phyloP scores from a whole-genome alignment of 2,329 filamentous ascomycete species.

The Didymella exigua region DNA sequence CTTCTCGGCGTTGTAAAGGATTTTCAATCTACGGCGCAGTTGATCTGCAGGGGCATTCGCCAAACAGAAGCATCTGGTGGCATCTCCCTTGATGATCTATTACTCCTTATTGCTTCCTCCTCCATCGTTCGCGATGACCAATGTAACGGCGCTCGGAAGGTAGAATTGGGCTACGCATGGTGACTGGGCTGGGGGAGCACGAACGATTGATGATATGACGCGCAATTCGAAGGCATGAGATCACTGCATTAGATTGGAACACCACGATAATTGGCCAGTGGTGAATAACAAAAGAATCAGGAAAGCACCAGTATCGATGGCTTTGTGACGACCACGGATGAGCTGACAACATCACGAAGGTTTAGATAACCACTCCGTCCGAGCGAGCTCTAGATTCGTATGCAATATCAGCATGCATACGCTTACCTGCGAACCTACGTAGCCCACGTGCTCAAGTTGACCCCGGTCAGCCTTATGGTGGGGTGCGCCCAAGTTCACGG shows the following conservation, averaged over 20 bases:
- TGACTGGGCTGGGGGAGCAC: slow-evolving; percentile 29
- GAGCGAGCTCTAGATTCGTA: background rate
- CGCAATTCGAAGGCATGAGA: slow-evolving; percentile 32
- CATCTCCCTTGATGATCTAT: slow-evolving; percentile 38
- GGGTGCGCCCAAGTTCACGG: slow-evolving; percentile 19
- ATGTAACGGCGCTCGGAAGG: slow-evolving; percentile 37
- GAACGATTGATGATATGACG: slow-evolving; percentile 35
- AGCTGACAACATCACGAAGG: background rate
- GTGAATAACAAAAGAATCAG: slow-evolving; percentile 39
- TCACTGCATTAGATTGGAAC: slow-evolving; percentile 39
- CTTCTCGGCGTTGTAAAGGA: slow-evolving; percentile 59
- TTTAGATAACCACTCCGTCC: background rate
- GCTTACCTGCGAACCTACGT: background rate
- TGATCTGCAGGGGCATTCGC: slow-evolving; percentile 33
- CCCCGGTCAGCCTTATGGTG: slow-evolving; percentile 21
- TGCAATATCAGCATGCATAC: background rate
- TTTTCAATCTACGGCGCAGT: slow-evolving; percentile 27
- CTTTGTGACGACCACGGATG: background rate
- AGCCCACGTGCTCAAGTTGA: slow-evolving; percentile 7
- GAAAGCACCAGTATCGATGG: background rate
- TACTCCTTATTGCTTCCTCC: slow-evolving; percentile 36
- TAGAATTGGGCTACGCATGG: slow-evolving; percentile 37
- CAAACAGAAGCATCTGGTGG: slow-evolving; percentile 36
- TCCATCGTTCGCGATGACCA: slow-evolving; percentile 34
- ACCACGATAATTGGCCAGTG: slow-evolving; percentile 41